Evolutionary conservation across 1,284 basidiomycete species (phyloP), one percentile per base, ranked within the genome.

Genomic region (Veloboletus limbatus): DNA sequence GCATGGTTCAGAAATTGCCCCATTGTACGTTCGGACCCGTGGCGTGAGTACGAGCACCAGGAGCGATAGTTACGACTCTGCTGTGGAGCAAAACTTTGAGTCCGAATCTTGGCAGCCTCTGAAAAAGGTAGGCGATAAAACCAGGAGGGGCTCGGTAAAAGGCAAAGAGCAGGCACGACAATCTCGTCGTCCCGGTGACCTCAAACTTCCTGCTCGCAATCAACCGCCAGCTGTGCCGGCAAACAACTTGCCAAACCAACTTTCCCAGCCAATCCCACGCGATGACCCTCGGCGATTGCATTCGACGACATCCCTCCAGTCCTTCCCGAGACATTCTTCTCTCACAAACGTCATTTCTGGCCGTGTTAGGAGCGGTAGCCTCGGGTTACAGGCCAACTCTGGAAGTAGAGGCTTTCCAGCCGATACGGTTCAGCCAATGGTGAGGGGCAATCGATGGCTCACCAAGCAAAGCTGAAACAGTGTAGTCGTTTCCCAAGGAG

Each of bases 321-420:
- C 70, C n/a, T 65, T 72, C 41, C 56, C 68, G 20, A 63, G 64
- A 49, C 59, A 65, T 40, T 55, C 54, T 28, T 55, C 58, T 30
- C 47, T 62, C 34, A 50, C 59, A 47, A 51, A 54, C 33, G 54
- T 53, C 45, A 47, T 60, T 36, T 55, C 67, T 10, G 73, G 73
- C 20, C 71, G 81, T 38, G 65, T 73, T 39, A 76, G 79, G 45
- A 83, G 81, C 54, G 79, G 77, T 21, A 82, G 81, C 54, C 61
- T 80, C 48, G 77, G 75, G 9, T 66, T 73, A 42, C 73, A 72
- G 52, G 56, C 48, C 26, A 57, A 48, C 57, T 56, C 63, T 35
- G 45, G 54, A 43, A 58, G 61, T 31, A 73, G 63, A 54, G 63
- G 66, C 35, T 66, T 67, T 34, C 54, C 63, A n/a, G 61, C 69